phyloP scores from a whole-genome alignment of 169 alveolate genomes.

The Theileria orientalis region DNA sequence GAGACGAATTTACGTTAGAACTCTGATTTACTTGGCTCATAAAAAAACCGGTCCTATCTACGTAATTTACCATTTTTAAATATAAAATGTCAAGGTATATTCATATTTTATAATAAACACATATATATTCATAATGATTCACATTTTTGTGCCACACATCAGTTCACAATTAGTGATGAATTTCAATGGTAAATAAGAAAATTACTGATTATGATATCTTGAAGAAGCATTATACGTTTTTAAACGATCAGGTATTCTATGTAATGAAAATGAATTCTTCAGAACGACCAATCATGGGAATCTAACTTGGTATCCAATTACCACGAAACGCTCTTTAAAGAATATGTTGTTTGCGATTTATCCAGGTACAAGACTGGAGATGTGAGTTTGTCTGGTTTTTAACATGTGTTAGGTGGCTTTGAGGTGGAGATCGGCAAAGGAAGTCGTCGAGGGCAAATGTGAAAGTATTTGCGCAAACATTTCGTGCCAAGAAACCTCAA shows the following conservation, averaged over 20 bases:
- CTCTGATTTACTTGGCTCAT: constrained; percentile 38
- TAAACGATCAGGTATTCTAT: constrained; percentile 19
- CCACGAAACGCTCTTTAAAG: constrained; percentile 25
- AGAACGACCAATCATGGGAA: constrained; percentile 32
- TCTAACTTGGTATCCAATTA: constrained; percentile 31
- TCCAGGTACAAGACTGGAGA: constrained; percentile 22
- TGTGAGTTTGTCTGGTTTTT: background rate
- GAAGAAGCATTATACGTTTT: constrained; percentile 23
- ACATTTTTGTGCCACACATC: background rate
- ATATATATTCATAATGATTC: background rate
- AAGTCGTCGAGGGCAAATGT: constrained; percentile 29
- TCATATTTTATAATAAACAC: background rate
- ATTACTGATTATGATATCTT: constrained; percentile 31
- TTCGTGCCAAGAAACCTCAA: constrained; percentile 7
- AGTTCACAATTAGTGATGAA: background rate
- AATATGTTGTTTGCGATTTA: constrained; percentile 30
- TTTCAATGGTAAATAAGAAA: constrained; percentile 9
- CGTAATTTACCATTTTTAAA: constrained; percentile 45
- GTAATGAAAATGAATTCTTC: background rate
- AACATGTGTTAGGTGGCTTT: constrained; percentile 14
- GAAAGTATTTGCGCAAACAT: constrained; percentile 22
- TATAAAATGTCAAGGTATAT: background rate
- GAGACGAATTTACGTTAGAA: background rate
- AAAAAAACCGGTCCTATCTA: constrained; percentile 49
- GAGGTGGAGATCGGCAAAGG: constrained; percentile 40